Percentiles rank a stretch among this genome's conserved stretches.
These are phyloP conservation scores for Trichocladium antarcticum DNA, from an alignment of 495 filamentous ascomycete species.

Conservation along the genomic window DNA sequence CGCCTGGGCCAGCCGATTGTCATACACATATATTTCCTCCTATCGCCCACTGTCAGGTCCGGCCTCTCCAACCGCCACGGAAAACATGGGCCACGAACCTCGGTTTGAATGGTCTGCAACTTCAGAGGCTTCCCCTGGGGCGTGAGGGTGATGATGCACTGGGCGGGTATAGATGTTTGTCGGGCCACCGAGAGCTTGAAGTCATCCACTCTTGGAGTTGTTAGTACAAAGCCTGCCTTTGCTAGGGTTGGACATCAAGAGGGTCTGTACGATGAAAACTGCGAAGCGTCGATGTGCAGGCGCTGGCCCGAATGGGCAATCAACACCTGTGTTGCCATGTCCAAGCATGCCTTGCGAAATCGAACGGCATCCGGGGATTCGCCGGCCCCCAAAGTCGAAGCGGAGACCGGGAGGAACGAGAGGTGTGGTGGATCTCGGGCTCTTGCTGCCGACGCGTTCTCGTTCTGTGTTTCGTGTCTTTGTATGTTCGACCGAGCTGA, in stretches of 20 bases:
- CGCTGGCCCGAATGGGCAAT: constrained; percentile 82
- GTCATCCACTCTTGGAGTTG: constrained; percentile 36
- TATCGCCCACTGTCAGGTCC: constrained; percentile 27
- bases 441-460: no score
- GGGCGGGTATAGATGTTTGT: constrained; percentile 52
- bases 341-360: constrained; percentile 24
- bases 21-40: constrained; percentile 83
- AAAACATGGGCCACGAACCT: constrained; percentile 45
- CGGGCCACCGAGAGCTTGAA: constrained; percentile 63
- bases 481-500: no score
- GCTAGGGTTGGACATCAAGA: not conserved
- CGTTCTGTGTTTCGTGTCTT: no score
- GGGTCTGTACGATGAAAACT: constrained; percentile 54
- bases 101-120: constrained; percentile 58
- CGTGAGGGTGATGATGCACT: constrained; percentile 73
- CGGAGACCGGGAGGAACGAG: no score
- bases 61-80: not conserved
- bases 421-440: no score
- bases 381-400: not conserved
- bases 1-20: constrained; percentile 52
- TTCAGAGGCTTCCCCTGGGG: constrained; percentile 70
- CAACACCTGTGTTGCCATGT: constrained; percentile 64
- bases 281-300: constrained; percentile 57
- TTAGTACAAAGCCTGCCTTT: not conserved
- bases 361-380: not conserved